Conservation (phyloP, 768 basidiomycete species). For the Boletus fagicola region DNA sequence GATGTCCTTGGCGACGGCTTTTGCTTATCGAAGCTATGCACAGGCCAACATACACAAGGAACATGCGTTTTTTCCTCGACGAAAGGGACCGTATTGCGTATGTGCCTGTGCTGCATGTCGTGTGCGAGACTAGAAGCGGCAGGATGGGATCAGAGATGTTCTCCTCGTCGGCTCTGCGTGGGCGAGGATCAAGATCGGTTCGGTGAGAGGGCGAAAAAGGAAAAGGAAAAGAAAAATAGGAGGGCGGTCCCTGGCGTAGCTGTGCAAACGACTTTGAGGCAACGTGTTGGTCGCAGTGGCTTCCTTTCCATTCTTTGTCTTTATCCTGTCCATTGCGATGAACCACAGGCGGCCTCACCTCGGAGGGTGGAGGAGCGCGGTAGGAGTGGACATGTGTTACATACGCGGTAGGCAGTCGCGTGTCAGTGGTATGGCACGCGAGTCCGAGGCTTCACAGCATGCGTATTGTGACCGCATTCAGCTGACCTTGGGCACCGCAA, state of each 20-base stretch:
- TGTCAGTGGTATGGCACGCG: constrained; percentile 1
- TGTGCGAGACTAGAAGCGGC: not conserved
- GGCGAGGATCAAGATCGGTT: not conserved
- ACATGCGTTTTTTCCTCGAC: constrained; percentile 7
- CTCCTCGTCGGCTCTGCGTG: constrained; percentile 5
- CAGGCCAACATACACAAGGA: constrained; percentile 4
- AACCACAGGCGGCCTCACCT: constrained; percentile 6
- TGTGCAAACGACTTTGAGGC: constrained; percentile 5
- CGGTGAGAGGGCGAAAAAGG: not conserved
- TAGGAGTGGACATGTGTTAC: constrained; percentile 7
- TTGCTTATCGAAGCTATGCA: constrained; percentile 12
- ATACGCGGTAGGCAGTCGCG: constrained; percentile 2
- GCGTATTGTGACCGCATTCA: constrained; percentile 2
- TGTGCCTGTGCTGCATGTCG: not conserved
- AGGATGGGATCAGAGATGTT: not conserved
- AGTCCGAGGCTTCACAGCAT: constrained; percentile 15
- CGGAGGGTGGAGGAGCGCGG: constrained; percentile 3
- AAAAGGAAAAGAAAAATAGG: not conserved
- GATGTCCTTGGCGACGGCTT: constrained; percentile 1
- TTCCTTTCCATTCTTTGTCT: constrained; percentile 14
- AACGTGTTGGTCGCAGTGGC: constrained; percentile 27
- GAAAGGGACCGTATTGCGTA: not conserved
- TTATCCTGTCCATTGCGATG: constrained; percentile 3
- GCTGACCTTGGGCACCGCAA: constrained; percentile 2
- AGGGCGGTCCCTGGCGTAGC: not conserved